Percentiles rank a stretch among this genome's conserved stretches.
Evolutionary conservation across 1,284 basidiomycete species (phyloP).

Genomic region (Cryptococcus sp.): DNA sequence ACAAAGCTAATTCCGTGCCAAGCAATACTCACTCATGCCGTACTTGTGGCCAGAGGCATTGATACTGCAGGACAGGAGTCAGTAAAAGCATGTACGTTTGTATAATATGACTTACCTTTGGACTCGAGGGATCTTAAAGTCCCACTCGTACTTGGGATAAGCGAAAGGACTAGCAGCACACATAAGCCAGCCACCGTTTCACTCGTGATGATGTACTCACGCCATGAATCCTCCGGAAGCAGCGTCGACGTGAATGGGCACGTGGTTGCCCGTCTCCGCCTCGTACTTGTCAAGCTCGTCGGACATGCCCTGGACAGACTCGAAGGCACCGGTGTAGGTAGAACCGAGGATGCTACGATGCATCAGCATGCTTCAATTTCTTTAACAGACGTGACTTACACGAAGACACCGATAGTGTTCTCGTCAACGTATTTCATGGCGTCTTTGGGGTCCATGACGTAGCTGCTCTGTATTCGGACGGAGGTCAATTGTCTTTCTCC

Average conservation of each 20-base stretch:
- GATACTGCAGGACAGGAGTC: conserved; percentile 37
- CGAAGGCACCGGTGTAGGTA: conserved; percentile 93
- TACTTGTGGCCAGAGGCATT: conserved; percentile 83
- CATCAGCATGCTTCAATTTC: not conserved
- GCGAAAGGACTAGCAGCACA: conserved; percentile 30
- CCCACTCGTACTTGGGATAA: conserved; percentile 76
- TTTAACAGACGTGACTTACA: conserved; percentile 29
- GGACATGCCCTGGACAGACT: conserved; percentile 84
- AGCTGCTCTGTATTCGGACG: conserved; percentile 59
- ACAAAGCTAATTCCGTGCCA: not conserved
- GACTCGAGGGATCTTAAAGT: conserved; percentile 82
- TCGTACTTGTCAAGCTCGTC: conserved; percentile 84
- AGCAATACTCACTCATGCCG: conserved; percentile 59
- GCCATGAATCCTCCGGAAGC: conserved; percentile 77
- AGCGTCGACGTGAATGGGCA: conserved; percentile 74
- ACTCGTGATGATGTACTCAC: conserved; percentile 18
- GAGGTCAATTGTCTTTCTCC: not conserved
- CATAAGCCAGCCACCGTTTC: no score
- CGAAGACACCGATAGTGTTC: conserved; percentile 61
- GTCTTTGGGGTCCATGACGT: conserved; percentile 78
- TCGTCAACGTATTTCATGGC: conserved; percentile 88
- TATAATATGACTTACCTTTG: conserved; percentile 53
- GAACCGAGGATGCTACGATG: conserved; percentile 49
- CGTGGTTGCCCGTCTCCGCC: conserved; percentile 69
- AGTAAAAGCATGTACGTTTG: conserved; percentile 1